Conservation (phyloP, 371 early-diverging fungal species). For the Mucor indicus region DNA sequence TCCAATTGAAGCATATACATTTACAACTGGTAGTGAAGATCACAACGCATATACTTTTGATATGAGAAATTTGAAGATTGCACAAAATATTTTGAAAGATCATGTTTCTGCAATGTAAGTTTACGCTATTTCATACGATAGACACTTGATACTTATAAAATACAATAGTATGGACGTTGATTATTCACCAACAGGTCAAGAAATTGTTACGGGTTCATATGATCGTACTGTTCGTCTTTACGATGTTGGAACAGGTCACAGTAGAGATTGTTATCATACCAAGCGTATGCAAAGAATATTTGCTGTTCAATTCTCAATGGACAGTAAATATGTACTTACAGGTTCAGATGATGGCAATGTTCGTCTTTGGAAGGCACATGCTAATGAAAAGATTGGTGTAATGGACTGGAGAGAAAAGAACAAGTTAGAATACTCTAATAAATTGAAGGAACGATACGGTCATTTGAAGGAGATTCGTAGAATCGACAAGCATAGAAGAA, state of each 20-base stretch:
- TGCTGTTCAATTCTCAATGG: conserved; percentile 92
- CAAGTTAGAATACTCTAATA: conserved; percentile 76
- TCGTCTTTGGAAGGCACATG: conserved; percentile 96
- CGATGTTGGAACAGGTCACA: conserved; percentile 75
- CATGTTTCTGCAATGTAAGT: conserved; percentile 95
- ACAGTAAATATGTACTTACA: conserved; percentile 93
- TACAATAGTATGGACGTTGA: conserved; percentile 83
- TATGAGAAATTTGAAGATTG: conserved; percentile 89
- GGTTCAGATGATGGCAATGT: conserved; percentile 99
- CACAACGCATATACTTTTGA: conserved; percentile 95
- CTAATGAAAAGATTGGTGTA: conserved; percentile 83
- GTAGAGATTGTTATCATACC: conserved; percentile 97
- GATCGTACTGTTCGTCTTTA: conserved; percentile 96
- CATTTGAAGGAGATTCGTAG: conserved; percentile 90
- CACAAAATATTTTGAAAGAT: conserved; percentile 86
- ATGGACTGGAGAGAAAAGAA: conserved; percentile 80
- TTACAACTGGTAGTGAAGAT: conserved; percentile 93
- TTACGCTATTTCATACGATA: too few relatives aligned
- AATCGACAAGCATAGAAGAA: conserved; percentile 82
- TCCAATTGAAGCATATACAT: conserved; percentile 95
- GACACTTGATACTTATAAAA: not conserved
- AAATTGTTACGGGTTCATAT: conserved; percentile 94
- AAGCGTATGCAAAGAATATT: conserved; percentile 96
- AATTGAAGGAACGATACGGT: conserved; percentile 93
- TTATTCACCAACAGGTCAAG: conserved; percentile 97